Percentiles rank a stretch among this genome's conserved stretches.
Conservation (phyloP, 345 rosid genomes). For the Populus alba region DNA sequence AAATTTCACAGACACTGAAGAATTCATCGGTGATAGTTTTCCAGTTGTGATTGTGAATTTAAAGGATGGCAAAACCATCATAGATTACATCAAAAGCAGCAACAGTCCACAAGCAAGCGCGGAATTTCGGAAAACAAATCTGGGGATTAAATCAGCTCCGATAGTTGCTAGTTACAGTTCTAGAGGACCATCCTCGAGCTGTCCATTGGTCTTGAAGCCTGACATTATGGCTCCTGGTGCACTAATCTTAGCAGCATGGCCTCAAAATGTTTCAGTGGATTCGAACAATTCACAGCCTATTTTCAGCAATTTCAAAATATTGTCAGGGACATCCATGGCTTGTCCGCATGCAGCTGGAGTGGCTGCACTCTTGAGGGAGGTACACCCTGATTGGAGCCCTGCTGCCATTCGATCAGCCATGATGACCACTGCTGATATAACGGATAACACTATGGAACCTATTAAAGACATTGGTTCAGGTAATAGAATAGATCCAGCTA, state of each 20-base stretch:
- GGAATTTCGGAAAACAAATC: constrained; percentile 33
- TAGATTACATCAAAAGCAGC: constrained; percentile 36
- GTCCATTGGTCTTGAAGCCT: constrained; percentile 49
- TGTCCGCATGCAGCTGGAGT: constrained; percentile 57
- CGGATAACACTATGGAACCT: constrained; percentile 25
- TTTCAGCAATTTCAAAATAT: too few relatives aligned
- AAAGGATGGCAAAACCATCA: constrained; percentile 28
- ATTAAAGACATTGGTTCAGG: constrained; percentile 23
- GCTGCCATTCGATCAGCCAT: constrained; percentile 62
- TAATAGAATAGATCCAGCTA: constrained; percentile 19
- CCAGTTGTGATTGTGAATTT: constrained; percentile 36
- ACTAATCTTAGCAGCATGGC: constrained; percentile 52
- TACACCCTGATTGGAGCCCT: constrained; percentile 40
- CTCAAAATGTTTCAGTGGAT: constrained; percentile 20
- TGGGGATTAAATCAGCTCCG: constrained; percentile 40
- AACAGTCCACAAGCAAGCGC: constrained; percentile 33
- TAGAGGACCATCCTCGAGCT: constrained; percentile 56
- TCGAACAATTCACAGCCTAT: constrained; percentile 12
- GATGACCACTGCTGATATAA: constrained; percentile 46
- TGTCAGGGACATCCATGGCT: constrained; percentile 61
- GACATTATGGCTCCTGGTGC: constrained; percentile 54
- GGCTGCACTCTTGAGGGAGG: constrained; percentile 32
- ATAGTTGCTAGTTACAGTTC: constrained; percentile 47
- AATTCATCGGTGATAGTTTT: constrained; percentile 14
- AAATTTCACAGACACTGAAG: constrained; percentile 18